Evolutionary conservation across 2,329 filamentous ascomycete species (phyloP), one percentile per base, ranked within the genome.

Genomic region (Alternaria hordeiaustralica): DNA sequence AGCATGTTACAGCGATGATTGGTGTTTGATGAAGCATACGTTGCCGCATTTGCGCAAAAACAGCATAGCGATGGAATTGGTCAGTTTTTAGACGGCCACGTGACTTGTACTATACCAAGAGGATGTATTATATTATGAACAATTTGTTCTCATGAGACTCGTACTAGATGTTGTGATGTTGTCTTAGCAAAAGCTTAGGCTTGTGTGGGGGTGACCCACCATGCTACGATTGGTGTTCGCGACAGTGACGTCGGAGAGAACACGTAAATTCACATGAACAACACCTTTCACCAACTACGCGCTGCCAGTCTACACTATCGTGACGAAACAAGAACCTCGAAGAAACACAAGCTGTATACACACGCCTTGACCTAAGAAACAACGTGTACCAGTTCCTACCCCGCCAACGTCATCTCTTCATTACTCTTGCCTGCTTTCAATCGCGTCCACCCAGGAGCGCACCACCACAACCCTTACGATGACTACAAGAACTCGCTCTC

Each of bases 401-500:
- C 43, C 47, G 18, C 60, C 21, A 23, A 25, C 55, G 15, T 25
- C 18, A 62, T 21, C 20, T 28, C 33, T 50, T 36, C 60, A 21
- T 49, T 9, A 41, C 43, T n/a, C n/a, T n/a, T 12, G 10, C 49
- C 36, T 41, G 23, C 25, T 43, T 12, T 15, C 18, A 23, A 23
- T 12, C 43, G n/a, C 56, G 9, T n/a, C 36, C 5, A 28, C 50
- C 36, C 13, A 7, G 46, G 10, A 28, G 20, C 15, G 45, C 23
- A 30, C 12, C 23, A 15, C 13, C 18, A 8, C n/a, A 23, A n/a
- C 18, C 13, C 41, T 30, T 50, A 18, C 43, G 18, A 77, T 76
- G 74, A 46, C 70, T 13, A 58, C 72, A 11, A 63, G 64, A 58
- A 47, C 73, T 44, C 68, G 61, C n/a, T 72, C 73, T 6, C 71